Evolutionary conservation across 2,329 filamentous ascomycete species (phyloP), one percentile per base, ranked within the genome.

Genomic region (Fusarium sp.): DNA sequence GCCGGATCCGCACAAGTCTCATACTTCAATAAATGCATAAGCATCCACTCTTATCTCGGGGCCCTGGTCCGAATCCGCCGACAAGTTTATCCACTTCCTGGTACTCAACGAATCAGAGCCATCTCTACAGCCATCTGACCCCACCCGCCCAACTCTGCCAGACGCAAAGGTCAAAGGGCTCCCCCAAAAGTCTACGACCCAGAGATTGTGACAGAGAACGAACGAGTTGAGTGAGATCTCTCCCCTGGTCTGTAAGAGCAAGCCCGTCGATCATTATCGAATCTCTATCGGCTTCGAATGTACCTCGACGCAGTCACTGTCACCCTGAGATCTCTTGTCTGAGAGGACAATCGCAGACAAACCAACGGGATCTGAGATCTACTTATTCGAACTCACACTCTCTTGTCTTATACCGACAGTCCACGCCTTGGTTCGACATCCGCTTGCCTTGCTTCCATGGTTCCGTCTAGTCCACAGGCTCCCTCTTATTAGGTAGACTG

Each of bases 161-260:
- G 49, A 31, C 42, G 50, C 62, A 58, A 65, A 62, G 68, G 65
- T 70, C 60, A 54, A 56, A 69, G 41, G 65, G 46, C 33, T 54
- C 38, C 70, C 68, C 69, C 63, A 41, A 71, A 70, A 65, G 57
- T 70, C 47, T 31, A 58, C 61, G 56, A 57, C 49, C 68, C 62
- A 63, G 62, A 63, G 55, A 65, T 71, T 72, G 46, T 53, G 52
- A 59, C 50, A 66, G 56, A 59, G 41, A 55, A 60, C 35, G 45
- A 55, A 55, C 42, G 57, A 73, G 62, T 55, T 38, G 64, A 68
- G 65, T 64, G 65, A 69, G 65, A 68, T 69, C 65, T 69, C 65
- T 62, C 39, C 62, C 70, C 70, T 54, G 45, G 70, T 70, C 62
- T 72, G 70, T 68, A 68, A 73, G 70, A 72, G 62, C 52, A 44